Conservation (phyloP, 345 rosid genomes). For the Brassica napus region DNA sequence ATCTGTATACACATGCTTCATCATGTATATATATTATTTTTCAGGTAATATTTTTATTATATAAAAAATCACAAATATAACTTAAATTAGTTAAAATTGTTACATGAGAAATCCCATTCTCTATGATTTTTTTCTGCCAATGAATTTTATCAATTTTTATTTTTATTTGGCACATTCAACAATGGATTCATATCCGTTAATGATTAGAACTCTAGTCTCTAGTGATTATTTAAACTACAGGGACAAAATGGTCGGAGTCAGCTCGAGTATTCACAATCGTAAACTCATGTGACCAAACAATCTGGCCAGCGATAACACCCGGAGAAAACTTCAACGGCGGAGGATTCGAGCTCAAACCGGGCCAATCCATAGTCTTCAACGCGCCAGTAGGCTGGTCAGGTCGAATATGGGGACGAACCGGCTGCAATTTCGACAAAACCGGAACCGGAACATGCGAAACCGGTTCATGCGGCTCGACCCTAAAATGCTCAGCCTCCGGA, state of each 20-base stretch:
- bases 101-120: too few species aligned
- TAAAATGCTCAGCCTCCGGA: slow-evolving; percentile 65
- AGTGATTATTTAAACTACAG: slow-evolving; percentile 32
- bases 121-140: neutral
- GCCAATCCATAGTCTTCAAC: slow-evolving; percentile 52
- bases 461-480: slow-evolving; percentile 64
- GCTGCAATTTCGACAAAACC: slow-evolving; percentile 61
- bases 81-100: too few species aligned
- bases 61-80: neutral
- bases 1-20: neutral
- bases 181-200: neutral
- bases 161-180: neutral
- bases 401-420: slow-evolving; percentile 84
- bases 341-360: slow-evolving; percentile 60
- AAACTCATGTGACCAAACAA: slow-evolving; percentile 60
- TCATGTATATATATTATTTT: neutral
- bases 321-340: slow-evolving; percentile 58
- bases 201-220: neutral
- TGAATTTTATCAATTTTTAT: neutral
- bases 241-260: slow-evolving; percentile 40
- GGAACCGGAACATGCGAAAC: slow-evolving; percentile 76
- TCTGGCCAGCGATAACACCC: slow-evolving; percentile 80
- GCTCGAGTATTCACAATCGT: slow-evolving; percentile 69
- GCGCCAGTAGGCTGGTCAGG: slow-evolving; percentile 86
- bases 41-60: too few species aligned